Percentiles rank a stretch among this genome's conserved stretches.
phyloP scores from a whole-genome alignment of 805 yeast species.

The Zygotorulaspora chibaensis region DNA sequence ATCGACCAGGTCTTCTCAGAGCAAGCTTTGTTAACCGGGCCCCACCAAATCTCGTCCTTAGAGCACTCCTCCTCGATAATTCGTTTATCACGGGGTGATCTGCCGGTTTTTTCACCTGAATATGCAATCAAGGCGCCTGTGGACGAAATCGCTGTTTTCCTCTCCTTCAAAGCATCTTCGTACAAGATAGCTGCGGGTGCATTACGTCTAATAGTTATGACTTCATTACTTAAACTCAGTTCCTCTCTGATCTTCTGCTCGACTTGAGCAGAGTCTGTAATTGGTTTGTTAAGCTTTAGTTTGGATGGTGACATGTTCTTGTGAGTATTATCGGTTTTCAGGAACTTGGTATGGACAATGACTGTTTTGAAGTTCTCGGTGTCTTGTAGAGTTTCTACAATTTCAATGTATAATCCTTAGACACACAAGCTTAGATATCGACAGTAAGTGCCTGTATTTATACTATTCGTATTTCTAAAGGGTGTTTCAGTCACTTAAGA shows the following conservation, averaged over 20 bases:
- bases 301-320: conserved; percentile 14
- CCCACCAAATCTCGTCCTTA: conserved; percentile 92
- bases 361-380: not conserved
- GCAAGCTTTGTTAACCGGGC: conserved; percentile 95
- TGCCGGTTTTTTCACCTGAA: conserved; percentile 94
- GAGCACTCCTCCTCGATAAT: conserved; percentile 93
- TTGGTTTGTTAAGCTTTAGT: conserved; percentile 10
- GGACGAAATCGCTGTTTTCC: conserved; percentile 85
- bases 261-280: conserved; percentile 17
- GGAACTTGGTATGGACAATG: not conserved
- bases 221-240: conserved; percentile 55
- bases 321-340: not conserved
- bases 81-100: conserved; percentile 98
- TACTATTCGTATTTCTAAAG: no score
- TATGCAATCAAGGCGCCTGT: conserved; percentile 94
- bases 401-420: no score
- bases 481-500: no score
- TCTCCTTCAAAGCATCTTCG: conserved; percentile 90
- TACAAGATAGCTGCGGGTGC: conserved; percentile 89
- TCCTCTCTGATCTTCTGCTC: conserved; percentile 33
- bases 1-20: conserved; percentile 92
- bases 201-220: conserved; percentile 69
- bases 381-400: not conserved
- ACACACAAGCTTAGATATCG: no score
- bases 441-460: no score